phyloP scores from a whole-genome alignment of 495 filamentous ascomycete species.

The Penicillium canescens region DNA sequence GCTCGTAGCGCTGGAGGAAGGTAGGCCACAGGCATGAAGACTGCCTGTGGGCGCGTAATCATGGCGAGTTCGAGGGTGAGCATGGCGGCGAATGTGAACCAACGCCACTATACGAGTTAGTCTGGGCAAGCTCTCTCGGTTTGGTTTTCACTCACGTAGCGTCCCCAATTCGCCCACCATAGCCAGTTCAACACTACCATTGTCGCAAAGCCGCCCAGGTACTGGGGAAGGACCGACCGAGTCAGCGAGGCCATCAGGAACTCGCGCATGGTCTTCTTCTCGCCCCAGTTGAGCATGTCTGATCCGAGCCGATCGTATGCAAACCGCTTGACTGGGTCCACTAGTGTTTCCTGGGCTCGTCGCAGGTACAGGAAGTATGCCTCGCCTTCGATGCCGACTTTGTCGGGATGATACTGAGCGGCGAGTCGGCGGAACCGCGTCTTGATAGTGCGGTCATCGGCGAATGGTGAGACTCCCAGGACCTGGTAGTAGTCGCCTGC shows the following conservation, averaged over 20 bases:
- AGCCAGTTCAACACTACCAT: slow-evolving; percentile 70
- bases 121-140: slow-evolving; percentile 1
- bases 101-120: slow-evolving; percentile 67
- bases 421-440: slow-evolving; percentile 85
- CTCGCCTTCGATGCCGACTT: slow-evolving; percentile 53
- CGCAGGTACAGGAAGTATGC: slow-evolving; percentile 79
- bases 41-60: slow-evolving; percentile 61
- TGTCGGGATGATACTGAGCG: slow-evolving; percentile 87
- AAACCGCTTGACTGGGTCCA: slow-evolving; percentile 77
- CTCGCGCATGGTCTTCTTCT: slow-evolving; percentile 71
- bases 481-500: slow-evolving; percentile 75
- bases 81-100: slow-evolving; percentile 68
- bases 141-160: slow-evolving; percentile 47
- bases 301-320: slow-evolving; percentile 94
- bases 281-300: slow-evolving; percentile 65
- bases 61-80: slow-evolving; percentile 72
- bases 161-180: slow-evolving; percentile 81
- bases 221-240: slow-evolving; percentile 58
- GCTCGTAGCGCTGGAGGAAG: slow-evolving; percentile 42
- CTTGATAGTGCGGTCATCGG: slow-evolving; percentile 74
- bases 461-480: slow-evolving; percentile 65
- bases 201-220: slow-evolving; percentile 58
- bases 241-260: slow-evolving; percentile 67
- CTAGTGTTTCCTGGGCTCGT: slow-evolving; percentile 78
- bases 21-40: slow-evolving; percentile 37